These are phyloP conservation scores for Claviceps sp. DNA, from an alignment of 2,329 filamentous ascomycete genomes.

Conservation along the genomic window DNA sequence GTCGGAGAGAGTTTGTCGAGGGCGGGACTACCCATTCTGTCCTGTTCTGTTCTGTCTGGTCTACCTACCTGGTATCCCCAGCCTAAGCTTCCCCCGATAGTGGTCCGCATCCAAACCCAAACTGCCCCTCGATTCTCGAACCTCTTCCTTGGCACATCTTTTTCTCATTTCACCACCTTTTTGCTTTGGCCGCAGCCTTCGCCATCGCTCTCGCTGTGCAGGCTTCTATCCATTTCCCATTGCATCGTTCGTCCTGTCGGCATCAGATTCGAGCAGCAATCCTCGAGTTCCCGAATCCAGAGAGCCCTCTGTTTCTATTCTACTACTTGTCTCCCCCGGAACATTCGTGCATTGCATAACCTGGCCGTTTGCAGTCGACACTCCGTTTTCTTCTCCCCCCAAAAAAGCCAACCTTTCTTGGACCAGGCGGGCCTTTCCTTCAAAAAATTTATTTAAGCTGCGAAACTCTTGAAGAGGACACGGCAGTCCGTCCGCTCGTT, in stretches of 20 bases:
- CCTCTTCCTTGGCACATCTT: not conserved
- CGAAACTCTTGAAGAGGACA: conserved; percentile 10
- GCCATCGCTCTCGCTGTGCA: not conserved
- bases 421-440: conserved; percentile 2
- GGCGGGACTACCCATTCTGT: too few relatives aligned
- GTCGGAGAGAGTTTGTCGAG: too few relatives aligned
- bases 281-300: not conserved
- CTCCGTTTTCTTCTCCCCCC: conserved; percentile 4
- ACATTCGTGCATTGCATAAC: conserved; percentile 19
- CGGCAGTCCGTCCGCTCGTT: conserved; percentile 26
- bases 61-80: not conserved
- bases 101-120: not conserved
- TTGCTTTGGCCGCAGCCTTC: not conserved
- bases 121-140: not conserved
- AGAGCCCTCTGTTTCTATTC: not conserved
- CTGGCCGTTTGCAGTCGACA: conserved; percentile 1
- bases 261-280: not conserved
- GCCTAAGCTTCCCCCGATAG: not conserved
- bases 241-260: not conserved
- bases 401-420: not conserved
- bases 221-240: not conserved
- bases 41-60: too few relatives aligned
- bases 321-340: not conserved
- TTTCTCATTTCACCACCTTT: not conserved
- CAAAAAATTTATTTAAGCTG: not conserved